Percentiles rank a stretch among this genome's conserved stretches.
Evolutionary conservation across 176 grass and related monocot species (phyloP).

Genomic region (Oryza meyeriana): DNA sequence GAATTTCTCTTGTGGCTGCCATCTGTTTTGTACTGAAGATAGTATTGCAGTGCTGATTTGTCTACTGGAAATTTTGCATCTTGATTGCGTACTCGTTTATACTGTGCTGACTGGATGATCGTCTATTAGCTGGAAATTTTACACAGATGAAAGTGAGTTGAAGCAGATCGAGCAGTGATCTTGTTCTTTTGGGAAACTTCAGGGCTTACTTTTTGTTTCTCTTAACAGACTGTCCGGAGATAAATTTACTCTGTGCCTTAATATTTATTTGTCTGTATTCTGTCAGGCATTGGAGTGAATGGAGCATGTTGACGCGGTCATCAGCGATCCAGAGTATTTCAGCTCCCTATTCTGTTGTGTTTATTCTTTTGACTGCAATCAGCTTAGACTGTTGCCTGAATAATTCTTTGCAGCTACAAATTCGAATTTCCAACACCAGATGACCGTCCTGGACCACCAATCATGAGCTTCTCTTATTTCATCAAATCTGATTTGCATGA

Average conservation of each 20-base stretch:
- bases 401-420: slow-evolving; percentile 76
- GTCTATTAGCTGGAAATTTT: too few species aligned
- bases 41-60: too few species aligned
- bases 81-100: too few species aligned
- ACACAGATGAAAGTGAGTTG: too few species aligned
- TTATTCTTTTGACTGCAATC: slow-evolving; percentile 26
- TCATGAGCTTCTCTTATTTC: slow-evolving; percentile 66
- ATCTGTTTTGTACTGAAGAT: too few species aligned
- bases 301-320: slow-evolving; percentile 82
- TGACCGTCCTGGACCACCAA: slow-evolving; percentile 86
- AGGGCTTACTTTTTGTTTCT: not conserved
- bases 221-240: not conserved
- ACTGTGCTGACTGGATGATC: too few species aligned
- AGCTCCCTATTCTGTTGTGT: slow-evolving; percentile 22
- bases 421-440: slow-evolving; percentile 98
- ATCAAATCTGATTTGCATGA: not conserved
- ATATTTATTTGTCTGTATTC: slow-evolving; percentile 18
- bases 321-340: slow-evolving; percentile 96
- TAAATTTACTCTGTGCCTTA: slow-evolving; percentile 9
- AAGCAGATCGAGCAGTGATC: too few species aligned
- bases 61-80: too few species aligned
- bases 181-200: too few species aligned
- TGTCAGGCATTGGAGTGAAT: slow-evolving; percentile 85
- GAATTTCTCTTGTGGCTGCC: too few species aligned
- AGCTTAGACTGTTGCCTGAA: slow-evolving; percentile 14